phyloP scores from a whole-genome alignment of 2,329 filamentous ascomycete genomes.

The Fusarium protoensiforme region DNA sequence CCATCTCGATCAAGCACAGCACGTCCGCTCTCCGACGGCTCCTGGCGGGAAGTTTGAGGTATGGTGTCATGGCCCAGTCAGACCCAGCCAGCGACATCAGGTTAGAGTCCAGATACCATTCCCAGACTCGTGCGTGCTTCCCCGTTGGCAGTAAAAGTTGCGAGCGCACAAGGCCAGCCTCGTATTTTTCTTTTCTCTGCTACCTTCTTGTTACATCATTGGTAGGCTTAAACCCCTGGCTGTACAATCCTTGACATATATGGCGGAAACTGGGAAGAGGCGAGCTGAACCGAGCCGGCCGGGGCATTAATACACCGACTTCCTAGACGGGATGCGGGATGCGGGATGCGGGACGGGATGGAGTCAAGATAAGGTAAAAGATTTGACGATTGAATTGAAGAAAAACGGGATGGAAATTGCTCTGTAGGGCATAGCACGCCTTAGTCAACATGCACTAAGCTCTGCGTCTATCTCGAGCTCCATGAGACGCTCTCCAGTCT shows the following conservation, averaged over 20 bases:
- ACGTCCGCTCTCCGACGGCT: not conserved
- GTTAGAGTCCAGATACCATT: not conserved
- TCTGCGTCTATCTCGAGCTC: not conserved
- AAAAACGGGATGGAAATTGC: not conserved
- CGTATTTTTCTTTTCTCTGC: not conserved
- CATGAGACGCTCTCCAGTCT: not conserved
- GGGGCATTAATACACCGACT: not conserved
- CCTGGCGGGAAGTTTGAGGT: not conserved
- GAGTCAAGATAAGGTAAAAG: not conserved
- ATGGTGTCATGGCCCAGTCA: not conserved
- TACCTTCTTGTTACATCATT: not conserved
- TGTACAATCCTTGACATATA: not conserved
- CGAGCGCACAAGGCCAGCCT: not conserved
- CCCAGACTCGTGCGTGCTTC: not conserved
- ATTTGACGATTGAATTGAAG: not conserved
- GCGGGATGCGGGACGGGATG: not conserved
- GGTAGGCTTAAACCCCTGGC: not conserved
- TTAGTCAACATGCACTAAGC: not conserved
- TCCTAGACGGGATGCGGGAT: not conserved
- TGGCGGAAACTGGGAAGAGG: conserved; percentile 1
- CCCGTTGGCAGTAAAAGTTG: not conserved
- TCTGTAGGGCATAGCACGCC: not conserved
- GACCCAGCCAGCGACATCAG: not conserved
- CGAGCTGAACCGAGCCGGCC: not conserved
- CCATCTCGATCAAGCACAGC: not conserved